Conservation (phyloP, 1,139 yeast genomes). For the Saccharomyces hybrid region DNA sequence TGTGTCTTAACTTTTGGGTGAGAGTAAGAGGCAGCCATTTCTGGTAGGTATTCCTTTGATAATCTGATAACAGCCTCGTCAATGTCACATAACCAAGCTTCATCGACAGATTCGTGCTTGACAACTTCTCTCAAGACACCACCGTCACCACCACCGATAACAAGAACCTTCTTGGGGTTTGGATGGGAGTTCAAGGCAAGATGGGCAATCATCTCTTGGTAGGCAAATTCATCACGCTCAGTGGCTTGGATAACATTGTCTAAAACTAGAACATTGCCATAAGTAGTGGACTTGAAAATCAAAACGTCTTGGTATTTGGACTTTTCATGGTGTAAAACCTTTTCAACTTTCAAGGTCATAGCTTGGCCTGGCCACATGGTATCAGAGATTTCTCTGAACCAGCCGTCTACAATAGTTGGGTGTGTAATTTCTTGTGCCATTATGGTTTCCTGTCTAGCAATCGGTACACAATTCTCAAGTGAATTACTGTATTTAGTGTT, state of each 20-base stretch:
- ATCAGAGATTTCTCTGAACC: constrained; percentile 85
- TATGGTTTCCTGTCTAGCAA: neutral
- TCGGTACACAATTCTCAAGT: neutral
- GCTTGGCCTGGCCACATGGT: constrained; percentile 95
- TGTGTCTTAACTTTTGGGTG: constrained; percentile 79
- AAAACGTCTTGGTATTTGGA: constrained; percentile 84
- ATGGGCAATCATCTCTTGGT: constrained; percentile 93
- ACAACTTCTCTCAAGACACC: constrained; percentile 90
- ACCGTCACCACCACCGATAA: constrained; percentile 95
- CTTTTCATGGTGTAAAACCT: constrained; percentile 70
- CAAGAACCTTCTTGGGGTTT: constrained; percentile 79
- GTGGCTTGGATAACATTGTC: constrained; percentile 91
- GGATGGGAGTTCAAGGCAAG: constrained; percentile 85
- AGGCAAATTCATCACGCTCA: constrained; percentile 89
- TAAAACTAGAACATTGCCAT: constrained; percentile 84
- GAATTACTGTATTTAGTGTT: neutral
- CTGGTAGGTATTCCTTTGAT: constrained; percentile 76
- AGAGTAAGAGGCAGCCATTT: constrained; percentile 69
- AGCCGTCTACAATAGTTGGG: constrained; percentile 69
- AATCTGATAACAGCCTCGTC: constrained; percentile 83
- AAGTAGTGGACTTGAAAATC: constrained; percentile 78
- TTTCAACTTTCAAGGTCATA: constrained; percentile 73
- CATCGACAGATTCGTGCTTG: constrained; percentile 75
- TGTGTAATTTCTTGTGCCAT: constrained; percentile 47
- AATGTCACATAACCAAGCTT: constrained; percentile 83